Base-by-base conservation (phyloP, 495 filamentous ascomycete species). In the Diplogelasinospora grovesii region DNA sequence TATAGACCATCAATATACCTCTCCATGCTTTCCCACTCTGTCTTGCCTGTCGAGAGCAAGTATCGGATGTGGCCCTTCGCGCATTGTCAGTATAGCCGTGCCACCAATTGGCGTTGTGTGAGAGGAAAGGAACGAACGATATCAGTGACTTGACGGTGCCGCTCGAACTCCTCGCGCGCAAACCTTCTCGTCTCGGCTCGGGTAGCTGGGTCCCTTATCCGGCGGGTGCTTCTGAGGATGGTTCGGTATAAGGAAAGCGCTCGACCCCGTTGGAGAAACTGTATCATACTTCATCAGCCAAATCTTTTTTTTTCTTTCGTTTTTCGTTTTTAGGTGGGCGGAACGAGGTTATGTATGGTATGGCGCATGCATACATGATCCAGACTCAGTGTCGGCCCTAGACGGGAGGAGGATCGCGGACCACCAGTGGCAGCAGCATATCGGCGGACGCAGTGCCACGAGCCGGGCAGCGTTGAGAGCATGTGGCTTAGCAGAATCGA, bases 91-190 rank as follows among this genome's bases (percentile, higher is more conserved):
- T 27, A 37, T 15, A n/a, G n/a, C n/a, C n/a, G n/a, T n/a, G n/a
- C n/a, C 16, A 29, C 22, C 27, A 22, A 33, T 8, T n/a, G n/a
- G n/a, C n/a, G n/a, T 33, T 22, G 6, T 13, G 2, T 27, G 4
- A 8, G 9, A 11, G 24, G 16, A 14, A 21, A 19, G 27, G 22
- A 9, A 54, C 77, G 15, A 66, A 85, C 81, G 48, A 85, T 48
- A 56, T 93, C 86, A 2, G 76, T 79, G 16, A 90, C 81, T 22
- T 68, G 47, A 15, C 73, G 75, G 59, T 87, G 78, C 19, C 83
- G 72, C 58, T 86, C 80, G 54, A 92, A 89, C 49, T 92, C 86
- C 30, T 70, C 64, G 9, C 86, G 74, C 21, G 82, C 87, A 67
- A 85, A 90, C 20, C 64, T 61, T 23, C 71, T 70, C 45, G 88